Percentiles rank a stretch among this genome's conserved stretches.
Conservation (phyloP, 331 rosid species). For the Arachis monticola region DNA sequence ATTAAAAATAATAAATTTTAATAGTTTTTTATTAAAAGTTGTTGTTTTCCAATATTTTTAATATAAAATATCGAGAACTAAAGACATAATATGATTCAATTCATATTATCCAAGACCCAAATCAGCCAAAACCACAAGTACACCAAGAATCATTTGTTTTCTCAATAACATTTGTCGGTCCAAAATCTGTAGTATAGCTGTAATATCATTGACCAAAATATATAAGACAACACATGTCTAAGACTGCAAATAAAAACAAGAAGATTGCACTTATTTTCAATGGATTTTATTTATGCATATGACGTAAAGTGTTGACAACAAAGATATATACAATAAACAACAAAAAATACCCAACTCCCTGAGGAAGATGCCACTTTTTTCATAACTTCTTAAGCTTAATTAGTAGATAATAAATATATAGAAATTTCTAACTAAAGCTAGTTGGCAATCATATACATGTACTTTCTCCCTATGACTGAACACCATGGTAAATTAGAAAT, state of each 20-base stretch:
- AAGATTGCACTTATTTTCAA: conserved; percentile 14
- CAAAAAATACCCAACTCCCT: conserved; percentile 19
- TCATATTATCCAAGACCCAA: neutral
- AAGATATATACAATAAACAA: conserved; percentile 1
- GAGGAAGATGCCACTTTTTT: neutral
- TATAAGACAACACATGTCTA: conserved; percentile 15
- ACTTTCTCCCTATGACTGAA: no score
- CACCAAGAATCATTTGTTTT: conserved; percentile 10
- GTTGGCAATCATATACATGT: no score
- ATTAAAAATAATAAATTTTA: no score
- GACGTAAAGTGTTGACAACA: neutral
- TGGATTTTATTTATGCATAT: conserved; percentile 7
- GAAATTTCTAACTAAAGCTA: no score
- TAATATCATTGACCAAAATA: conserved; percentile 1
- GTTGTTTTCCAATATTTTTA: no score
- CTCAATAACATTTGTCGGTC: conserved; percentile 29
- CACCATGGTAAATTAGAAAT: no score
- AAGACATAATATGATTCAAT: no score
- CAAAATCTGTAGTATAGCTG: conserved; percentile 37
- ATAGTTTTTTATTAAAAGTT: no score
- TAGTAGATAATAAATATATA: no score
- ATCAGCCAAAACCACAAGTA: conserved; percentile 8
- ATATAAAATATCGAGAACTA: no score
- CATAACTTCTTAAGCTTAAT: no score
- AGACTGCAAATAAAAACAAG: neutral